Evolutionary conservation across 345 rosid genomes (phyloP), one percentile per base, ranked within the genome.

Genomic region (Hibiscus tridactylites): DNA sequence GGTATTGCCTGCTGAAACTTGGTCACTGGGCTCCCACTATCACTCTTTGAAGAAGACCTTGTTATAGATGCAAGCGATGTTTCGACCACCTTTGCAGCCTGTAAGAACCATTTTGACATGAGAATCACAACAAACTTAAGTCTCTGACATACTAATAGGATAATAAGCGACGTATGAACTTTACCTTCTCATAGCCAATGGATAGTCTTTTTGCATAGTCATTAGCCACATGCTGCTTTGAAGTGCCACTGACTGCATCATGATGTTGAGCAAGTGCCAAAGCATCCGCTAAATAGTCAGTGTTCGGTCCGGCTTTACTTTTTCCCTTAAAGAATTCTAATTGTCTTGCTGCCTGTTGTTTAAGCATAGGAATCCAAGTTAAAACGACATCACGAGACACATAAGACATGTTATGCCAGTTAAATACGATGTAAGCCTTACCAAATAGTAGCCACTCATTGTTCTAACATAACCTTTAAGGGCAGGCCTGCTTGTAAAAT

Each of bases 271-370:
- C 81, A 57, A 73, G 26, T 68, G 87, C 85, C 71, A 85, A 65
- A 33, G 89, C 86, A 78, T 85, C 81, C n/a, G 83, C 89, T 60
- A 85, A 75, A 67, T 65, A 79, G 54, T 83, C 85, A 44, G 80
- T 80, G 62, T 60, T 81, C 4, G 80, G 76, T 24, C 86, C 78
- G 8, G 57, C 67, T 53, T 79, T 80, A 73, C 67, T 81, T 71
- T 62, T 78, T 65, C 89, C 86, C 4, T 63, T 81, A 35, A 83
- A 78, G 39, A 83, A 80, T 19, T 85, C 86, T 72, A 85, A 31
- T 50, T 85, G 89, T 74, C 89, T 83, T 11, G 86, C 85, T 16
- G 86, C 85, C 89, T 85, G 75, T 77, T 57, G 59, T 35, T 65
- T 57, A 60, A 47, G 17, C 31, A 26, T 54, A 44, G 28, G 53